These are phyloP conservation scores for Pelagophyceae sp. DNA, from an alignment of 352 stramenopile genomes.

Conservation along the genomic window DNA sequence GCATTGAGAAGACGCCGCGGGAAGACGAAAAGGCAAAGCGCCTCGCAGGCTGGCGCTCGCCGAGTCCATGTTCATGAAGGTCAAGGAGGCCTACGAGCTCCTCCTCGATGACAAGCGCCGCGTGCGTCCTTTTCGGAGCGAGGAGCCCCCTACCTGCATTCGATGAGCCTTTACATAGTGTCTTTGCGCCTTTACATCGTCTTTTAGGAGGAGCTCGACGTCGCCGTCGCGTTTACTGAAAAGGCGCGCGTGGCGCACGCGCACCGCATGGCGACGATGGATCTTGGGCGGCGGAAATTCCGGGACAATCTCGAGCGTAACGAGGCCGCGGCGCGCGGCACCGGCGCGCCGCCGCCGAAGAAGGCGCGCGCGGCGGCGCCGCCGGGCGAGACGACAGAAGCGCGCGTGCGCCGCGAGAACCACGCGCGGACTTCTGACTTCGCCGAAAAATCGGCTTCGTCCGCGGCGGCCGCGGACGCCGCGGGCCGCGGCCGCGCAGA, in stretches of 20 bases:
- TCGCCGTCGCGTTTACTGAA: background rate
- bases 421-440: too few species aligned
- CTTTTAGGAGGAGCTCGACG: background rate
- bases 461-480: background rate
- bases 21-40: too few species aligned
- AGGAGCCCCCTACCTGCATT: background rate
- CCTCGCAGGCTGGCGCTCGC: background rate
- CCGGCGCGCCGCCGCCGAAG: background rate
- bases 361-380: background rate
- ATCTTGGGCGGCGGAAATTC: background rate
- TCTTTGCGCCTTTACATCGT: too few species aligned
- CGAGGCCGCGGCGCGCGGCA: background rate
- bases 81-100: conserved; percentile 18
- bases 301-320: conserved; percentile 9
- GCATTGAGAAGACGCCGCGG: background rate
- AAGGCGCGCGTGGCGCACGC: background rate
- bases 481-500: background rate
- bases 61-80: conserved; percentile 6
- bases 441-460: too few species aligned
- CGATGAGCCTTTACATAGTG: too few species aligned
- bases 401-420: background rate
- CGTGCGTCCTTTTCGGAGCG: background rate
- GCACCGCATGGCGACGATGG: background rate
- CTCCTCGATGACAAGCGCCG: background rate
- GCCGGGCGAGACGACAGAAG: background rate